phyloP scores from a whole-genome alignment of 345 rosid genomes.

The Xanthoceras sorbifolium region DNA sequence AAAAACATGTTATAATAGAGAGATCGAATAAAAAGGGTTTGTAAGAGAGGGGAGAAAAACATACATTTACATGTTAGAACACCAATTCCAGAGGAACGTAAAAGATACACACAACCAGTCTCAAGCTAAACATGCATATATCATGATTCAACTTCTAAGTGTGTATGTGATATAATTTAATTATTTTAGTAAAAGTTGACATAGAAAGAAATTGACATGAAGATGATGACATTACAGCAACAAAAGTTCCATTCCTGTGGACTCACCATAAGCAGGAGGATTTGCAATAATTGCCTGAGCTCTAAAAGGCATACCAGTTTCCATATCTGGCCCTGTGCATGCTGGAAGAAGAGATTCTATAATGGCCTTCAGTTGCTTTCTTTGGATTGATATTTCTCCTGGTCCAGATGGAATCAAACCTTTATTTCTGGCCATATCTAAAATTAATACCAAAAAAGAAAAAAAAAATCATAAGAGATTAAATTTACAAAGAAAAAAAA shows the following conservation, averaged over 20 bases:
- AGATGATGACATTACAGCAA: not conserved
- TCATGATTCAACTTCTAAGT: slow-evolving; percentile 4
- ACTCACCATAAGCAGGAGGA: slow-evolving; percentile 94
- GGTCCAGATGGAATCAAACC: slow-evolving; percentile 97
- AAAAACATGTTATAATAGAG: not conserved
- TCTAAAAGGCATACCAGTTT: slow-evolving; percentile 70
- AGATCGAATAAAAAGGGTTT: not conserved
- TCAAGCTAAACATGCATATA: slow-evolving; percentile 1
- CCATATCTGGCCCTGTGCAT: slow-evolving; percentile 82
- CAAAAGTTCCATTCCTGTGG: not conserved
- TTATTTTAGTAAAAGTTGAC: not conserved
- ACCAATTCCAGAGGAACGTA: not conserved
- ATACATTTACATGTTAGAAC: not conserved
- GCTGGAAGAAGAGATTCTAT: slow-evolving; percentile 97
- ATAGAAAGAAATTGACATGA: not conserved
- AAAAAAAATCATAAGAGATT: not conserved
- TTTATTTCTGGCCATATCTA: slow-evolving; percentile 98
- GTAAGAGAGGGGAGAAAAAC: not conserved
- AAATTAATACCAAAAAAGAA: slow-evolving; percentile 20
- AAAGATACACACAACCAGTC: not conserved
- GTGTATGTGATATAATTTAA: not conserved
- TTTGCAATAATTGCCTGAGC: slow-evolving; percentile 98
- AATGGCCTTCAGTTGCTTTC: slow-evolving; percentile 91
- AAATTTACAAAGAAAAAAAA: not conserved
- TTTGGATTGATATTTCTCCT: slow-evolving; percentile 82